A percentile compares a stretch with the other conserved stretches of the same genome.
These are phyloP conservation scores for Fraxinus baroniana DNA, from an alignment of 305 asterid species.

Conservation along the genomic window DNA sequence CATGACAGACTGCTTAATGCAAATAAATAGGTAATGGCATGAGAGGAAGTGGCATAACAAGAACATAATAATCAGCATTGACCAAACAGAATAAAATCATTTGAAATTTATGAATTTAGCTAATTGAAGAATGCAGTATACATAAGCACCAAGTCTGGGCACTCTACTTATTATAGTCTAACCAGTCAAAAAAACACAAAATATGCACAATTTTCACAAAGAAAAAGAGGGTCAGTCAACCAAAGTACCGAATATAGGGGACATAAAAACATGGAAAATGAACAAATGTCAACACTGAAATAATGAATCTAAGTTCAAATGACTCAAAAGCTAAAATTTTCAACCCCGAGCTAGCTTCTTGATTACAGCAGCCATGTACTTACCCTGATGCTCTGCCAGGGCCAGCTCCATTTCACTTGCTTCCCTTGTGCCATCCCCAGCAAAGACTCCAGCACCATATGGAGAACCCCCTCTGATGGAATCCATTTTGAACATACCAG, in stretches of 20 bases:
- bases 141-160: background rate
- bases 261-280: background rate
- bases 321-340: background rate
- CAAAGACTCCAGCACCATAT: constrained; percentile 85
- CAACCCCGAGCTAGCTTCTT: constrained; percentile 51
- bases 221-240: background rate
- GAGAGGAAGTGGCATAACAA: background rate
- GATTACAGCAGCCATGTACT: constrained; percentile 73
- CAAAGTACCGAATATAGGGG: background rate
- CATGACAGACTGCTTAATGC: background rate
- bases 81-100: background rate
- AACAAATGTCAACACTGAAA: background rate
- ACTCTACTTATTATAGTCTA: background rate
- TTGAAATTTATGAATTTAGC: background rate
- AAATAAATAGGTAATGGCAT: background rate
- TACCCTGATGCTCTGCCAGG: constrained; percentile 90
- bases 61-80: background rate
- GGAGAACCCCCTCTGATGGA: constrained; percentile 76
- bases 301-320: background rate
- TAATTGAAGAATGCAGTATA: background rate
- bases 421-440: constrained; percentile 79
- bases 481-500: constrained; percentile 85
- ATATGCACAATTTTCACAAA: background rate
- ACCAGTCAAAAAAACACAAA: background rate
- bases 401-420: constrained; percentile 70